These are phyloP conservation scores for Eucalyptus erythrocorys DNA, from an alignment of 345 rosid species.

Conservation along the genomic window DNA sequence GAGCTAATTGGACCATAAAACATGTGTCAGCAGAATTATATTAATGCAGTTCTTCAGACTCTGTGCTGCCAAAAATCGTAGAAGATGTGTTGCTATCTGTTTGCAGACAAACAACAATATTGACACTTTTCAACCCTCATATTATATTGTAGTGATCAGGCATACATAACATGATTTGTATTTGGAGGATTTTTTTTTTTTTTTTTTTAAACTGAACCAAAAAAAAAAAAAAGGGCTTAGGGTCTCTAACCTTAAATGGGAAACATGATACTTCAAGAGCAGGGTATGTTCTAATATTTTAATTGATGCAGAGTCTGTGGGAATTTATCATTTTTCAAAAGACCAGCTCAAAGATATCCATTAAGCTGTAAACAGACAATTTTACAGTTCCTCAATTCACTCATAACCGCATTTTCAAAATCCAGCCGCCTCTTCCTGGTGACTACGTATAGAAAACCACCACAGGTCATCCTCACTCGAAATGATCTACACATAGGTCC, in stretches of 20 bases:
- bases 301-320: fast-evolving
- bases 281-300: neutral
- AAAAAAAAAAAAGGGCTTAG: neutral
- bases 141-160: neutral
- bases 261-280: neutral
- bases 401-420: neutral
- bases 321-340: neutral
- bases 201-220: neutral
- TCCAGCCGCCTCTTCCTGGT: neutral
- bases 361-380: neutral
- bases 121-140: neutral
- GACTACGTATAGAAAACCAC: neutral
- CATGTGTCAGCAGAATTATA: neutral
- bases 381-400: neutral
- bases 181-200: neutral
- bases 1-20: neutral
- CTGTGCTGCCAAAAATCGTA: neutral
- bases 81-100: neutral
- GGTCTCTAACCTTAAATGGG: neutral
- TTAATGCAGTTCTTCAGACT: neutral
- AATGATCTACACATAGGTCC: neutral
- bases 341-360: neutral
- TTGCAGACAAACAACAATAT: neutral
- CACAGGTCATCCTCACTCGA: neutral
- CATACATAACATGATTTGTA: neutral